Conservation (phyloP, 2,329 filamentous ascomycete genomes). For the Botrytis byssoidea region DNA sequence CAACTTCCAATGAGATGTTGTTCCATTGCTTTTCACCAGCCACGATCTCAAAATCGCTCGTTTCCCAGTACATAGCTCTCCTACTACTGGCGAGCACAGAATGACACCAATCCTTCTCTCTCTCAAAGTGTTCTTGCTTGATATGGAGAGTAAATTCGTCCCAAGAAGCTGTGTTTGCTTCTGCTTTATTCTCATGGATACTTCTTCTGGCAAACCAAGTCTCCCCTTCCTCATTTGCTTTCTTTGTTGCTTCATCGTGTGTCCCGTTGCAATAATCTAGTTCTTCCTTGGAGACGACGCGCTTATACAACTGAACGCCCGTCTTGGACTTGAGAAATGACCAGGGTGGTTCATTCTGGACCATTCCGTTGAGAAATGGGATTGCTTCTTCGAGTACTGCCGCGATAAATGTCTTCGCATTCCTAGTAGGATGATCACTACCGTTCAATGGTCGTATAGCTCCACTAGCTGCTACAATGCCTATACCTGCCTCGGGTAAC, state of each 20-base stretch:
- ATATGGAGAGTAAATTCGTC: slow-evolving; percentile 61
- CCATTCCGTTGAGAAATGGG: slow-evolving; percentile 56
- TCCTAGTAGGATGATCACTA: slow-evolving; percentile 23
- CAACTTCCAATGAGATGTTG: slow-evolving; percentile 50
- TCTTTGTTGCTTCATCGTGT: slow-evolving; percentile 16
- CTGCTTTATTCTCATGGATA: slow-evolving; percentile 54
- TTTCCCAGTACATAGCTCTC: slow-evolving; percentile 48
- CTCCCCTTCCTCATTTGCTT: slow-evolving; percentile 45
- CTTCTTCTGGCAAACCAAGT: slow-evolving; percentile 65
- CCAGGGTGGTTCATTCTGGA: slow-evolving; percentile 48
- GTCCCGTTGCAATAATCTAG: slow-evolving; percentile 42
- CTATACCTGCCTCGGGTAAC: slow-evolving; percentile 45
- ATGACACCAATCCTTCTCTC: slow-evolving; percentile 59
- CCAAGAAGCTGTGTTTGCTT: slow-evolving; percentile 57
- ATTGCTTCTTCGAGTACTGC: slow-evolving; percentile 57
- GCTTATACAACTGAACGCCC: slow-evolving; percentile 53
- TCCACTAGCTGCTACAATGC: slow-evolving; percentile 25
- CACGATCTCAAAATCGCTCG: slow-evolving; percentile 42
- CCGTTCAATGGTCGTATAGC: neutral
- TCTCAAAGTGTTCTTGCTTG: slow-evolving; percentile 55
- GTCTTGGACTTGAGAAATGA: slow-evolving; percentile 49
- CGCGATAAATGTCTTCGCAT: slow-evolving; percentile 51
- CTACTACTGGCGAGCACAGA: slow-evolving; percentile 47
- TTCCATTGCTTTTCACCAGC: slow-evolving; percentile 45
- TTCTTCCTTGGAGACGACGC: slow-evolving; percentile 47